phyloP scores from a whole-genome alignment of 2,329 filamentous ascomycete genomes.

The Lecanosticta acicola region DNA sequence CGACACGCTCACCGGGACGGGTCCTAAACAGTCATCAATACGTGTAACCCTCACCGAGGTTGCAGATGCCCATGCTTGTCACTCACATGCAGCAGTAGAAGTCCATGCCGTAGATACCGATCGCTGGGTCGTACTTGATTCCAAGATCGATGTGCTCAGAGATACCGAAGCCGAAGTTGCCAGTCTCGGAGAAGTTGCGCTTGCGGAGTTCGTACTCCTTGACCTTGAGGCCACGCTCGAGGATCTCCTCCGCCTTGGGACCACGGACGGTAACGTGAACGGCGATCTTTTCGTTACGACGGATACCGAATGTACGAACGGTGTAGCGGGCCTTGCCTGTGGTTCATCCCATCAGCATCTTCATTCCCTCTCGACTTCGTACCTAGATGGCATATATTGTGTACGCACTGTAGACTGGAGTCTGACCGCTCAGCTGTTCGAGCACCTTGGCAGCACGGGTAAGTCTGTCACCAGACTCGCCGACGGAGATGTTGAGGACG shows the following conservation, averaged over 20 bases:
- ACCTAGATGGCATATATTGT: too few relatives aligned
- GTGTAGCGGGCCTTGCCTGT: conserved; percentile 99
- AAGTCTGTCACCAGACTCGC: conserved; percentile 99
- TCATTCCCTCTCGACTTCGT: not conserved
- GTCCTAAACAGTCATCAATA: conserved; percentile 51
- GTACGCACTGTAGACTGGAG: conserved; percentile 92
- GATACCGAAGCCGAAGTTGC: conserved; percentile 99
- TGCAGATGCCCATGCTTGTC: not conserved
- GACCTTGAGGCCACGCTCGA: conserved; percentile 99
- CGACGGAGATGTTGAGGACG: conserved; percentile 98
- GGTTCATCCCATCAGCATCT: conserved; percentile 7
- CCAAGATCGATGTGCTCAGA: conserved; percentile 99
- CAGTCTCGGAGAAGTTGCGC: conserved; percentile 99
- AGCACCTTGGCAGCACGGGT: conserved; percentile 99
- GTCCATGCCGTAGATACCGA: conserved; percentile 99
- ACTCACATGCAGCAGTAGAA: conserved; percentile 98
- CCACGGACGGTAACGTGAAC: conserved; percentile 99
- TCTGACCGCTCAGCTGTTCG: conserved; percentile 99
- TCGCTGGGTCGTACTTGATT: conserved; percentile 99
- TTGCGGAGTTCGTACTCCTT: conserved; percentile 99
- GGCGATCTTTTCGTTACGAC: conserved; percentile 99
- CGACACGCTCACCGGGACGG: conserved; percentile 95
- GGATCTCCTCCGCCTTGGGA: conserved; percentile 98
- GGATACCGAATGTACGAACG: conserved; percentile 99
- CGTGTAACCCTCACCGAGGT: not conserved